Base-by-base conservation (phyloP, 176 grass and related monocot species). In the Ampelocalamus luodianensis region DNA sequence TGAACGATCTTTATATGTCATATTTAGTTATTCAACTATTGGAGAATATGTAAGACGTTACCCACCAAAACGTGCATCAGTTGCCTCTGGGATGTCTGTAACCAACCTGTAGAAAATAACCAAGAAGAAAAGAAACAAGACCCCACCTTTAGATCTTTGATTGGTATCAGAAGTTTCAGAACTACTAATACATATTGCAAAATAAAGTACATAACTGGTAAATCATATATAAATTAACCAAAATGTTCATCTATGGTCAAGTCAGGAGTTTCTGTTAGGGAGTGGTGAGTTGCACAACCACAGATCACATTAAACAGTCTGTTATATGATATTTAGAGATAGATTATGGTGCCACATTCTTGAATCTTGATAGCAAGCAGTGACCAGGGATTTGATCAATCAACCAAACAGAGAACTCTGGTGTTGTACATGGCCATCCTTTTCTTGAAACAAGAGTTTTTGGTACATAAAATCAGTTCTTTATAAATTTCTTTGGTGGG, bases 21-120 rank as follows among this genome's bases (percentile, higher is more conserved):
- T 85, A 71, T 72, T 81, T 80, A 50, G 24, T 85, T 78, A 63
- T 63, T 85, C 11, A 71, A 79, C 50, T 64, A 20, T 50, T 69
- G 71, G 64, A 84, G 77, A 23, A 76, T 80, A 75, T 39, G 72
- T 86, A 88, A 76, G 68, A 76, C 5, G 78, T 88, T 89, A 97
- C 94, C 79, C 87, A 94, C 94, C 94, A 87, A 58, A 94, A 76
- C 91, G 72, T 74, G 71, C 82, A 86, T 97, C 89, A 78, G 63
- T 60, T 88, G 91, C 82, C 87, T 97, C 91, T 73, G 94, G 94
- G 69, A 97, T 94, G 76, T 97, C 94, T 75, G 91, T 94, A 54
- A 97, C 91, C 89, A 97, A 88, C 94, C 94, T 97, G 86, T 48
- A 89, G 26, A 83, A 72, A 86, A 83, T 54, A 77, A 58, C 54